These are phyloP conservation scores for Digitaria exilis DNA, from an alignment of 202 grass and related monocot genomes.

Conservation along the genomic window DNA sequence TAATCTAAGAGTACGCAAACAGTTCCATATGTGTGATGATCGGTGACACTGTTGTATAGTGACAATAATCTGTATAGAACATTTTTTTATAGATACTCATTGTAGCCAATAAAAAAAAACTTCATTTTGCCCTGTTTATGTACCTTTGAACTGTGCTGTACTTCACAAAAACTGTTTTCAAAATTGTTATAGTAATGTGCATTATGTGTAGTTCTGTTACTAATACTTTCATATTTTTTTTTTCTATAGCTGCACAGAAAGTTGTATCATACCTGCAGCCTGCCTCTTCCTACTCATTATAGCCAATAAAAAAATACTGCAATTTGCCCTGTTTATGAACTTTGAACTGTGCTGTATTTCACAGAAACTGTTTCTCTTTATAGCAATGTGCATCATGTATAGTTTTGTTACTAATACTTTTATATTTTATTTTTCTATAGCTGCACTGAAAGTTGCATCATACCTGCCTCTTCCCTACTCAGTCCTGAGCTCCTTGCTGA, in stretches of 20 bases:
- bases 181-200: neutral
- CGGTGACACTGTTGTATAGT: neutral
- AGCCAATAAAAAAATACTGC: too few relatives aligned
- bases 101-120: too few relatives aligned
- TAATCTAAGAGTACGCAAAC: neutral
- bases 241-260: constrained; percentile 68
- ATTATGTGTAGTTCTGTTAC: neutral
- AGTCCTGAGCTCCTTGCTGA: constrained; percentile 60
- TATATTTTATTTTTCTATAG: constrained; percentile 44
- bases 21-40: neutral
- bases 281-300: constrained; percentile 88
- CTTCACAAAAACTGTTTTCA: neutral
- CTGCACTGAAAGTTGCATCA: constrained; percentile 79
- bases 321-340: neutral
- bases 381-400: neutral
- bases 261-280: constrained; percentile 86
- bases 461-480: constrained; percentile 95
- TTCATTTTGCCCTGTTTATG: too few relatives aligned
- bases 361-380: neutral
- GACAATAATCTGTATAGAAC: neutral
- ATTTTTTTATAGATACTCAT: too few relatives aligned
- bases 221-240: constrained; percentile 17
- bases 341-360: neutral
- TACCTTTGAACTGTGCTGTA: neutral
- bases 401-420: neutral